Base-by-base conservation (phyloP, 73 alveolate species). In the Paramecium tetraurelia region DNA sequence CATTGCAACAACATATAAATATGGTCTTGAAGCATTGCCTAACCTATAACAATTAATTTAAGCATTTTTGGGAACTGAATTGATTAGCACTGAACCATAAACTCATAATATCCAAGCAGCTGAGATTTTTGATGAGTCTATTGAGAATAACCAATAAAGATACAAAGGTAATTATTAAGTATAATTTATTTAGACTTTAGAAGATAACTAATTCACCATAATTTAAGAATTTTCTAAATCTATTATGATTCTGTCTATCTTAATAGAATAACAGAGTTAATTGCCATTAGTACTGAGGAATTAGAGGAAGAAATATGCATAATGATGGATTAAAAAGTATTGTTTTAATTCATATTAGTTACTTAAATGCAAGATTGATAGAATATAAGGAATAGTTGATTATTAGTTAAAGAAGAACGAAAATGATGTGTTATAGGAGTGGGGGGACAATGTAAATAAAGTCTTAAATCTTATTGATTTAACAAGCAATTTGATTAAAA, bases 141-240 rank as follows among this genome's bases (percentile, higher is more conserved):
- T 72, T 2, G 86, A 72, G 40, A 36, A 36, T 43, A 36, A 36
- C 12, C 21, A 40, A 72, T 14, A 76, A 48, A 43, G 71, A 72
- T 48, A 43, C 12, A 48, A 58, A 71, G 80, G 71, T 89, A 63
- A 80, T 46, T 16, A 57, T n/a, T 38, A 20, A 43, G 7, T 18
- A 3, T 2, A 58, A 46, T 95, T 71, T 33, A 63, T 16, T 76
- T 92, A 48, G 95, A 92, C 7, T 96, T 97, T 92, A 88, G 96
- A 71, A 97, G 96, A 93, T 89, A 97, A 86, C 75, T 97, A 57
- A 97, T 96, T 71, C 98, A 97, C 53, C 99, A 97, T 90, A 97
- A 97, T 94, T 86, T 97, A 58, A 93, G 98, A 84, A 95, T 96
- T 2, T 89, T 97, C 53, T 95, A 95, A 75, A 93, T 92, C 69